Base-by-base conservation (phyloP, 495 filamentous ascomycete genomes). In the Hypoxylon cercidicola region DNA sequence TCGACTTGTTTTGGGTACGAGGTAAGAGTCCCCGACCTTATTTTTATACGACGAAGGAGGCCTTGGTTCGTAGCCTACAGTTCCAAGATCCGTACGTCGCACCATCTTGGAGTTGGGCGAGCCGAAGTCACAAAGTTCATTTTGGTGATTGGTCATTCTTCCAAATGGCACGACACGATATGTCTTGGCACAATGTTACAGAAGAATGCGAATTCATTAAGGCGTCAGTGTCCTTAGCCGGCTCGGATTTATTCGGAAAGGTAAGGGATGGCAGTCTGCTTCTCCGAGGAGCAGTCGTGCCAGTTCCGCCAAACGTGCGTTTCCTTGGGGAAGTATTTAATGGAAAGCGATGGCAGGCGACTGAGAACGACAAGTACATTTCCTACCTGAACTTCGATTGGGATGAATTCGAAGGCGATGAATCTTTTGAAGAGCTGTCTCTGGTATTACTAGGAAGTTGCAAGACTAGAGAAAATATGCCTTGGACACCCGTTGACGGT, bases 41-140 rank as follows among this genome's bases (percentile, higher is more conserved):
- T 41, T 5, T n/a, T 16, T 18, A 13, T 2, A 23, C 21, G 12
- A 41, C 51, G 18, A 55, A 15, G 21, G 9, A 16, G 7, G 11
- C 13, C n/a, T 9, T 55, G 12, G 7, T 44, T 6, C n/a, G 43
- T 7, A 3, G 11, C 8, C 19, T 57, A 10, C 0, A 57, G n/a
- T 57, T 28, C 20, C 54, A 16, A 15, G 1, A 39, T 6, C 23
- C n/a, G 30, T 57, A 57, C 43, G 19, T 48, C 28, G 54, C 54
- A 4, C 54, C 54, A 16, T 57, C 54, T 2, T 57, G 54, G 54
- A 57, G 54, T 21, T 57, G 54, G 54, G 43, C 54, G 4, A 46
- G 54, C 16, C 43, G 54, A 6, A 16, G n/a, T 18, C 40, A 46
- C 30, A 13, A 40, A 16, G 32, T 57, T 16, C 39, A 34, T 12